These are phyloP conservation scores for Lepidium africanum DNA, from an alignment of 345 rosid species.

Conservation along the genomic window DNA sequence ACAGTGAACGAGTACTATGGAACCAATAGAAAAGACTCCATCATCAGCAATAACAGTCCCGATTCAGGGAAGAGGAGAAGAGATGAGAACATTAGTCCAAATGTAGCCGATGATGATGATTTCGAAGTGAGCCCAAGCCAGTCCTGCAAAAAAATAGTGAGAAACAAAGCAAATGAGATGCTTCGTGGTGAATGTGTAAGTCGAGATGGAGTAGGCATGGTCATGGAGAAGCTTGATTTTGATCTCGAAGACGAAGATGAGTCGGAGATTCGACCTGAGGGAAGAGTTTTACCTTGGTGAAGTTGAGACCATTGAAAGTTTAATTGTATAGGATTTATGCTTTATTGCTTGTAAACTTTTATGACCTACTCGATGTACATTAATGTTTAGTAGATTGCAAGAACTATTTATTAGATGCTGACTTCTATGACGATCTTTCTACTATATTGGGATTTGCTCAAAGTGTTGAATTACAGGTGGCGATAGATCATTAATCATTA, in stretches of 20 bases:
- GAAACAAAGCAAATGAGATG: conserved; percentile 19
- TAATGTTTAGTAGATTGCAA: not conserved
- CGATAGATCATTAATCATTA: not conserved
- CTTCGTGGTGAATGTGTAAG: not conserved
- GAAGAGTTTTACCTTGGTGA: conserved; percentile 34
- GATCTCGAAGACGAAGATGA: conserved; percentile 15
- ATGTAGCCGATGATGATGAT: conserved; percentile 41
- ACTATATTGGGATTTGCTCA: not conserved
- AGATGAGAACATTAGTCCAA: conserved; percentile 32
- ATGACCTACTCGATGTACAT: not conserved
- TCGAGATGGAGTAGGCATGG: conserved; percentile 17
- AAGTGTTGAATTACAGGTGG: not conserved
- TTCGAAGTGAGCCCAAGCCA: conserved; percentile 56
- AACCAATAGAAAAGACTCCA: conserved; percentile 38
- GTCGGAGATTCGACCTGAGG: conserved; percentile 24
- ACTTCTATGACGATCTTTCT: not conserved
- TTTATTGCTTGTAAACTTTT: not conserved
- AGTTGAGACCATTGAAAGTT: not conserved
- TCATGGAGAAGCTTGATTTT: conserved; percentile 16
- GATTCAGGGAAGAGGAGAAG: conserved; percentile 79
- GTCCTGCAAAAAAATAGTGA: conserved; percentile 51
- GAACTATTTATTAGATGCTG: not conserved
- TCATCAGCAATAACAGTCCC: conserved; percentile 52
- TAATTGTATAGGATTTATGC: not conserved
- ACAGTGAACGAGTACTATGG: conserved; percentile 50